Percentiles rank a stretch among this genome's conserved stretches.
These are phyloP conservation scores for Aspergillus mulundensis DNA, from an alignment of 495 filamentous ascomycete species.

Conservation along the genomic window DNA sequence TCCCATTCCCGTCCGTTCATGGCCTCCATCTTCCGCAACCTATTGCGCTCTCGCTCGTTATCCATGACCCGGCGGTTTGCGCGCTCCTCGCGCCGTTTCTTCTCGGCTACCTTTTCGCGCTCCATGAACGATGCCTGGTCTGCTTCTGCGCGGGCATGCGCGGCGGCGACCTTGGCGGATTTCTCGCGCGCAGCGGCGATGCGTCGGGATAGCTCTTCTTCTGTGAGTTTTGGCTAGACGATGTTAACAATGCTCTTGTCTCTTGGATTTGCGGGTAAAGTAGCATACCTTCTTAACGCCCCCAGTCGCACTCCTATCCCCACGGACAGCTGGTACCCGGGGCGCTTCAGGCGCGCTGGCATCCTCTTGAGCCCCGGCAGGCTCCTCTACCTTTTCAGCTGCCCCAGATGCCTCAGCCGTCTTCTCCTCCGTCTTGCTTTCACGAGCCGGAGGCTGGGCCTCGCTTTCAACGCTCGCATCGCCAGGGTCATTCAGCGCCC, in stretches of 20 bases:
- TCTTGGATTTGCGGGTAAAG: background rate
- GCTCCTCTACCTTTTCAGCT: conserved; percentile 15
- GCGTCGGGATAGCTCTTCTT: conserved; percentile 58
- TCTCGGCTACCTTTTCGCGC: conserved; percentile 54
- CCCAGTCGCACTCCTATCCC: conserved; percentile 65
- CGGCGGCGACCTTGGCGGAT: conserved; percentile 53
- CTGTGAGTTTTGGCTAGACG: conserved; percentile 59
- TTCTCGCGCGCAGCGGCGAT: conserved; percentile 58
- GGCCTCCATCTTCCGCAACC: conserved; percentile 64
- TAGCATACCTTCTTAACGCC: conserved; percentile 49
- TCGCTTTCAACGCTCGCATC: conserved; percentile 12
- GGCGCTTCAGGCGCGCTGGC: conserved; percentile 25
- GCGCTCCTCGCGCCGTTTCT: conserved; percentile 54
- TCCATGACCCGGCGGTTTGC: conserved; percentile 58
- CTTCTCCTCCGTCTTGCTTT: conserved; percentile 9
- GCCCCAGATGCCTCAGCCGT: conserved; percentile 10
- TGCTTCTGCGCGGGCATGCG: conserved; percentile 63
- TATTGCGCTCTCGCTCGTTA: conserved; percentile 66
- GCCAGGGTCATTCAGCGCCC: conserved; percentile 17
- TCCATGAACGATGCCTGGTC: conserved; percentile 65
- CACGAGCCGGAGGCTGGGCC: conserved; percentile 16
- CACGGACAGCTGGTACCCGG: conserved; percentile 56
- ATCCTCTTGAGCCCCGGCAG: conserved; percentile 20
- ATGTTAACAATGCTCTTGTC: conserved; percentile 11
- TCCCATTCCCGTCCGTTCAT: conserved; percentile 72